Conservation (phyloP, 75 land plant genomes). For the Picea sitchensis region DNA sequence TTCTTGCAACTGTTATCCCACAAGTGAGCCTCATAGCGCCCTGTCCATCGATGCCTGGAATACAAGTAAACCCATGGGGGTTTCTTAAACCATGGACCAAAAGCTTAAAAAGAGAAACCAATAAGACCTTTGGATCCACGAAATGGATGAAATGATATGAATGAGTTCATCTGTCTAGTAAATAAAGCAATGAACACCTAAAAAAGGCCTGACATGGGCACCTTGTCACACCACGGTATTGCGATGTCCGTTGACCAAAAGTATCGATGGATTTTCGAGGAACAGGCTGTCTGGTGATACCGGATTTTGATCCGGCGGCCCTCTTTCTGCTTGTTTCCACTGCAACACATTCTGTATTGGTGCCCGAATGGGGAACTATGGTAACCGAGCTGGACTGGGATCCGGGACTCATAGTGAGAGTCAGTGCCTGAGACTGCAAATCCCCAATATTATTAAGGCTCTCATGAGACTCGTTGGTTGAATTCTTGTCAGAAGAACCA, state of each 20-base stretch:
- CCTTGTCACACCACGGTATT: constrained; percentile 63
- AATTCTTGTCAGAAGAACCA: constrained; percentile 27
- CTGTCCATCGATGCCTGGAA: constrained; percentile 49
- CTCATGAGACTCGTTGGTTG: constrained; percentile 66
- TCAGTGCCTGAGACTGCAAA: constrained; percentile 28
- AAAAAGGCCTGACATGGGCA: not conserved
- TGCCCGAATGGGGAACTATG: constrained; percentile 1
- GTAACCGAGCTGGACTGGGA: constrained; percentile 5
- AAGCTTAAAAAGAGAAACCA: too few species aligned
- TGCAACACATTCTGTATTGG: too few species aligned
- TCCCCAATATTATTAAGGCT: constrained; percentile 44
- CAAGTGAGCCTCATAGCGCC: constrained; percentile 62
- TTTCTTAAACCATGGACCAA: too few species aligned
- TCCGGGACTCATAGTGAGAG: constrained; percentile 26
- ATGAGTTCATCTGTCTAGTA: not conserved
- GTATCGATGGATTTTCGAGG: constrained; percentile 71
- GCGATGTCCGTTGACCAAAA: constrained; percentile 59
- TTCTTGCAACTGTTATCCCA: constrained; percentile 68
- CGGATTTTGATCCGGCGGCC: constrained; percentile 19
- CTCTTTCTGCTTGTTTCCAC: constrained; percentile 20
- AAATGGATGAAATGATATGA: too few species aligned
- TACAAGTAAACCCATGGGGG: too few species aligned
- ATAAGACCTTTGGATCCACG: too few species aligned
- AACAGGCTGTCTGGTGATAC: constrained; percentile 24
- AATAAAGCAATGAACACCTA: not conserved